phyloP scores from a whole-genome alignment of 768 basidiomycete species.

The Suillus subluteus region DNA sequence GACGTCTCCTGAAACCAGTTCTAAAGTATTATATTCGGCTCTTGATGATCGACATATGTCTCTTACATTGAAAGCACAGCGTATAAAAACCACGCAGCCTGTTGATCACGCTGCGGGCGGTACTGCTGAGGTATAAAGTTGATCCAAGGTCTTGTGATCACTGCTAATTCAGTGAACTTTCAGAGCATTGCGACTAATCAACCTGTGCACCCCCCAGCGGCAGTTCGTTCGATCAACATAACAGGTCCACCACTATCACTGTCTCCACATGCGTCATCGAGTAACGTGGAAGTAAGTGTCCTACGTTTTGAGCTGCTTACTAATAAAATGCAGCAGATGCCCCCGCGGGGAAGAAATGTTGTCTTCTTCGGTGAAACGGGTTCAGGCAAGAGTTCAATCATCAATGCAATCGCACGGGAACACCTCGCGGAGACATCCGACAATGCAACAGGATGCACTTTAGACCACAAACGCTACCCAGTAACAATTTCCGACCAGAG shows the following conservation, averaged over 20 bases:
- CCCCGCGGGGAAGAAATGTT: constrained; percentile 28
- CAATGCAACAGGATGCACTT: constrained; percentile 39
- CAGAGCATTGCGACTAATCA: background rate
- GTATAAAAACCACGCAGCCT: too few relatives aligned
- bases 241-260: too few relatives aligned
- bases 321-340: background rate
- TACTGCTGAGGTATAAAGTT: background rate
- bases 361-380: constrained; percentile 47
- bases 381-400: constrained; percentile 43
- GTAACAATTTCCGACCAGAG: constrained; percentile 21
- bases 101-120: background rate
- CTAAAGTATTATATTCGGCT: background rate
- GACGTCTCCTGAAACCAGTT: background rate
- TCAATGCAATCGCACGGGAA: constrained; percentile 40
- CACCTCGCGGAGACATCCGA: constrained; percentile 34
- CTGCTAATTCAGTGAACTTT: background rate
- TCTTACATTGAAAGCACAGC: background rate
- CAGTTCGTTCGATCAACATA: too few relatives aligned
- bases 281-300: too few relatives aligned
- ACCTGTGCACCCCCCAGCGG: too few relatives aligned
- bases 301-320: too few relatives aligned
- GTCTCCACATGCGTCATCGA: background rate
- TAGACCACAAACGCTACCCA: constrained; percentile 26
- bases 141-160: background rate
- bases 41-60: background rate